Conservation (phyloP, 192 early-diverging fungal genomes). For the Lobosporangium transversale region DNA sequence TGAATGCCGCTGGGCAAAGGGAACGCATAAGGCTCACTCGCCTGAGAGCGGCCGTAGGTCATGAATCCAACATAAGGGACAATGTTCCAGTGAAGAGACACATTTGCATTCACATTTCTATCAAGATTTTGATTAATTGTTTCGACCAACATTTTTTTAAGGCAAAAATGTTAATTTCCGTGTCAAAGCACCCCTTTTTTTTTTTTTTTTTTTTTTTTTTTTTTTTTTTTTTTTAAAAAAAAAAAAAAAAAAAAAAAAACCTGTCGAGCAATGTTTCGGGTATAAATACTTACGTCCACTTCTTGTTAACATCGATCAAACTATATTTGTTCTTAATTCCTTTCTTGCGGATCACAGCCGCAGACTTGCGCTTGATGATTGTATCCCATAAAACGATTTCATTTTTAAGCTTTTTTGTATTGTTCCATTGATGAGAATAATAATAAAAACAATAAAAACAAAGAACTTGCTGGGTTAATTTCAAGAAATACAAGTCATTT, state of each 20-base stretch:
- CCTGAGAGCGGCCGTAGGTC: slow-evolving; percentile 51
- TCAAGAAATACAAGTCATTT: too few relatives aligned
- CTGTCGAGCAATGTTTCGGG: neutral
- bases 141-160: too few relatives aligned
- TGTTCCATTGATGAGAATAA: too few relatives aligned
- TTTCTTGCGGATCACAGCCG: slow-evolving; percentile 66
- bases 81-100: slow-evolving; percentile 84
- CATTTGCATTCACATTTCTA: slow-evolving; percentile 72
- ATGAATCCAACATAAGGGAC: slow-evolving; percentile 83
- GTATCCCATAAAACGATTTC: slow-evolving; percentile 87
- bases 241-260: neutral
- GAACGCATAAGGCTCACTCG: slow-evolving; percentile 39
- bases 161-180: too few relatives aligned
- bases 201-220: neutral
- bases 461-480: neutral
- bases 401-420: slow-evolving; percentile 75
- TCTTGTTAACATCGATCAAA: slow-evolving; percentile 72
- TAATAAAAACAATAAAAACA: slow-evolving; percentile 23
- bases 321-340: slow-evolving; percentile 74
- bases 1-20: slow-evolving; percentile 52
- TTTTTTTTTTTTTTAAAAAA: too few relatives aligned
- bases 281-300: slow-evolving; percentile 66
- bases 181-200: neutral
- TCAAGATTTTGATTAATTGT: too few relatives aligned
- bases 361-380: slow-evolving; percentile 75